Percentiles rank a stretch among this genome's conserved stretches.
Evolutionary conservation across 371 early-diverging fungal species (phyloP).

Genomic region (Furculomyces boomerangus): DNA sequence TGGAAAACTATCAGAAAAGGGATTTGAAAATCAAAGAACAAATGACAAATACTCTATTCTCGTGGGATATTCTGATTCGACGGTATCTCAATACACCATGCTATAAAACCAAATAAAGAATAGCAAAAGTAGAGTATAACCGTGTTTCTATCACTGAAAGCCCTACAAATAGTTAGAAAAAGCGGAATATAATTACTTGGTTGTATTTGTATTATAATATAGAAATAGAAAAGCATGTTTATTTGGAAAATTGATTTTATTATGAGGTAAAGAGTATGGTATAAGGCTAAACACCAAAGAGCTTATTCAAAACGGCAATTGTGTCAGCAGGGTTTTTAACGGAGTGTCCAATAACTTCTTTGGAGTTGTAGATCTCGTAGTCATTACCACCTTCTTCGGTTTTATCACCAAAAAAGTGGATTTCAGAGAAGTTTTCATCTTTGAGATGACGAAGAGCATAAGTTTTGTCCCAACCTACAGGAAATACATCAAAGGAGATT

Average conservation of each 20-base stretch:
- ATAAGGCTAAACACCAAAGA: conserved; percentile 32
- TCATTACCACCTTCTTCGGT: conserved; percentile 97
- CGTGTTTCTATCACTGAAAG: too few species aligned
- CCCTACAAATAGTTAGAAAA: too few species aligned
- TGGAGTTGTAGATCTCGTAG: conserved; percentile 91
- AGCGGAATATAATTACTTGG: too few species aligned
- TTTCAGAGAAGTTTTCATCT: conserved; percentile 68
- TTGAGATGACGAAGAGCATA: conserved; percentile 92
- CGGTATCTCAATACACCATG: too few species aligned
- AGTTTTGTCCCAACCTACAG: conserved; percentile 99
- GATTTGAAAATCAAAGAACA: too few species aligned
- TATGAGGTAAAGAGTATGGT: background rate
- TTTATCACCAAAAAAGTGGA: conserved; percentile 99
- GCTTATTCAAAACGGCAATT: conserved; percentile 57
- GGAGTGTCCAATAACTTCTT: conserved; percentile 68
- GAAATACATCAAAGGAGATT: conserved; percentile 99
- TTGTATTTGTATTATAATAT: background rate
- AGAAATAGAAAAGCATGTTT: background rate
- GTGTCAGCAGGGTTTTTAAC: conserved; percentile 90
- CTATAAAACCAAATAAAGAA: too few species aligned
- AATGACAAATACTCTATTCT: too few species aligned
- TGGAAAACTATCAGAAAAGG: too few species aligned
- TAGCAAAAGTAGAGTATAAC: too few species aligned
- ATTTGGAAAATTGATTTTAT: background rate
- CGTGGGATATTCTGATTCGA: too few species aligned